These are phyloP conservation scores for Pontederia paniculata DNA, from an alignment of 176 grass and related monocot genomes.

Conservation along the genomic window DNA sequence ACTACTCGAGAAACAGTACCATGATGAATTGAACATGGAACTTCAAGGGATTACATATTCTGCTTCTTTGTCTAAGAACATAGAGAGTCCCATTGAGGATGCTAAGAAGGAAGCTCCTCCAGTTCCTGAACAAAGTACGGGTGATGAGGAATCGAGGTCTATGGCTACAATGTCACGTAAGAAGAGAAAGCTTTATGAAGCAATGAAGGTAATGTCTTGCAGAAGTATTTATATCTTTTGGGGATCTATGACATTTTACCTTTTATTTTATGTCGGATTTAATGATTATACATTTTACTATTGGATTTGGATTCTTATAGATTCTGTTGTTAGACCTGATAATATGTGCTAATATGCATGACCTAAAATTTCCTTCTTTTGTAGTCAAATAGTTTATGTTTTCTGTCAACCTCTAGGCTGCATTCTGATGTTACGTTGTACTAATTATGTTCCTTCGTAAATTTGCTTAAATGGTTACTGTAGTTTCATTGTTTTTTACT, in stretches of 20 bases:
- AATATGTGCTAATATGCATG: too few species aligned
- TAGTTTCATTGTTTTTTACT: too few species aligned
- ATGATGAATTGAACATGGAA: constrained; percentile 89
- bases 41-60: constrained; percentile 46
- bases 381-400: too few species aligned
- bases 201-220: constrained; percentile 51
- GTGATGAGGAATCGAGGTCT: constrained; percentile 8
- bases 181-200: constrained; percentile 46
- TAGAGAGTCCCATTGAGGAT: constrained; percentile 23
- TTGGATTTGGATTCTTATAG: too few species aligned
- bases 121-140: neutral
- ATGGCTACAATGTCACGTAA: constrained; percentile 57
- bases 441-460: too few species aligned
- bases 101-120: constrained; percentile 28
- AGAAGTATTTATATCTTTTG: neutral
- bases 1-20: constrained; percentile 74
- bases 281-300: too few species aligned
- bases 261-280: neutral
- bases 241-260: neutral
- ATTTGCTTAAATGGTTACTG: too few species aligned
- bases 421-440: too few species aligned
- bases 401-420: too few species aligned
- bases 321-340: too few species aligned
- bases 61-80: constrained; percentile 40
- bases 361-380: too few species aligned